Evolutionary conservation across 371 early-diverging fungal genomes (phyloP).

Genomic region (Mucor circinelloides): DNA sequence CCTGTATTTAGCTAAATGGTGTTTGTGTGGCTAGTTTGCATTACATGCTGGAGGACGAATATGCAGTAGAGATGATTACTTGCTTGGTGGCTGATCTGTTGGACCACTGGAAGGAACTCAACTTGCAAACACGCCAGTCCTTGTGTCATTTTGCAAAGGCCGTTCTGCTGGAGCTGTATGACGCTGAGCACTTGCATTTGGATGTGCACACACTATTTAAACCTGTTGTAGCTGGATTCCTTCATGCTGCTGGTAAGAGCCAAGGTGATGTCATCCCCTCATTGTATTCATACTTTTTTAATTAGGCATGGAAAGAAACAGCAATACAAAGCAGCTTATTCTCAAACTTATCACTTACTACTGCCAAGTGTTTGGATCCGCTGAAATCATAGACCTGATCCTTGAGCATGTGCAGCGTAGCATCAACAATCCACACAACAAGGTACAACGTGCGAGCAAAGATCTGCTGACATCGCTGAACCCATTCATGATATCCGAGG

Average conservation of each 20-base stretch:
- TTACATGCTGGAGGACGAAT: conserved; percentile 5
- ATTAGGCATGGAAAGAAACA: conserved; percentile 32
- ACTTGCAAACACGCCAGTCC: conserved; percentile 15
- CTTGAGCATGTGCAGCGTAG: conserved; percentile 27
- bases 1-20: background rate
- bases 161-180: background rate
- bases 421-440: conserved; percentile 23
- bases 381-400: conserved; percentile 21
- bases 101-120: conserved; percentile 25
- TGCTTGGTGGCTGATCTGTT: conserved; percentile 18
- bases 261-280: too few relatives aligned
- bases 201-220: background rate
- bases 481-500: conserved; percentile 32
- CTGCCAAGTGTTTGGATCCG: conserved; percentile 32
- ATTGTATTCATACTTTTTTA: background rate
- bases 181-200: conserved; percentile 1
- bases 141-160: conserved; percentile 15
- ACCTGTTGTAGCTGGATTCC: conserved; percentile 8
- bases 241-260: conserved; percentile 21
- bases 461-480: conserved; percentile 27
- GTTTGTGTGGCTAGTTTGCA: background rate
- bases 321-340: conserved; percentile 21
- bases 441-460: conserved; percentile 25
- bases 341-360: conserved; percentile 20
- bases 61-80: conserved; percentile 1